Base-by-base conservation (phyloP, 108 stramenopile species). In the Stephanodiscus minutulus region DNA sequence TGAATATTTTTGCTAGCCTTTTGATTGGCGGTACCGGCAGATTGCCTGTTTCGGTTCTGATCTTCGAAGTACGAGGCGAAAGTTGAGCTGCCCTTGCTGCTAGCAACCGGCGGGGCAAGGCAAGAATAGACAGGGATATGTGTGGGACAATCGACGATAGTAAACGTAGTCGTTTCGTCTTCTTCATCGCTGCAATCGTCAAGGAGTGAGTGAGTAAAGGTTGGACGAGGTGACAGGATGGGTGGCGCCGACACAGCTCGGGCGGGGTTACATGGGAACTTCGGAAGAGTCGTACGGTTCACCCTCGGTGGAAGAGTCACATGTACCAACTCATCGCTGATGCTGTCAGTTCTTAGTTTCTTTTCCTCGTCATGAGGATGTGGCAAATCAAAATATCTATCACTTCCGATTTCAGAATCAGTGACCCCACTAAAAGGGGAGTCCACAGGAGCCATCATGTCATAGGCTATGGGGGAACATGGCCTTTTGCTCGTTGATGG, bases 181-280 rank as follows among this genome's bases (percentile, higher is more conserved):
- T 80, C 79, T 31, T 80, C 79, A 46, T 80, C 79, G 54, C 79
- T 80, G 36, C 79, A 80, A 69, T 80, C 79, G 31, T 80, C 79
- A 22, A 80, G 72, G 18, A 80, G 72, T 12, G 79, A 80, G 58
- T 73, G 79, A 17, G 72, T 73, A 37, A 66, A 70, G 28, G 39
- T 64, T 10, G 49, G 63, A 28, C 57, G 78, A 13, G 70, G 64
- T 22, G 59, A 52, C 25, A 67, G 7, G 48, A 58, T 12, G 41
- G 66, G 25, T 20, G 28, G 0, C 18, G 47, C 3, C 29, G 56
- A 22, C 53, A 56, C 28, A 31, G 31, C 35, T 15, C 6, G 29
- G 57, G 7, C 21, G 29, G 28, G 33, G 33, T 35, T 31, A 36
- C 29, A 37, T 37, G 57, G n/a, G 31, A 37, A 36, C 28, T 36